Conservation (phyloP, 2,329 filamentous ascomycete species). For the Lasiodiplodia gonubiensis region DNA sequence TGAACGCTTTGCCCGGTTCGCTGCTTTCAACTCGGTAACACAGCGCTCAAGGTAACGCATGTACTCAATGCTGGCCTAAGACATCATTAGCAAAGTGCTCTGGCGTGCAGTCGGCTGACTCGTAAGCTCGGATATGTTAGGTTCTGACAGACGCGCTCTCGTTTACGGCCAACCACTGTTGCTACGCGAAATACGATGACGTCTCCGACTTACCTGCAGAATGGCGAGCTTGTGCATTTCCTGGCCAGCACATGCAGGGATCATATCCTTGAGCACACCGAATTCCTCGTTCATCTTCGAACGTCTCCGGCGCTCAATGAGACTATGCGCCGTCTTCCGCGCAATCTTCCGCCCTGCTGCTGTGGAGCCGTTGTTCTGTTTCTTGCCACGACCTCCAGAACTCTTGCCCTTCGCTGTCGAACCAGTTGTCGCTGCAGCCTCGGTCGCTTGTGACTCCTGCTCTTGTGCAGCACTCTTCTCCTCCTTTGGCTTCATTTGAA, state of each 20-base stretch:
- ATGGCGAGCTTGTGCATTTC: constrained; percentile 99
- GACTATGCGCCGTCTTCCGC: constrained; percentile 91
- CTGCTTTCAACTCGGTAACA: constrained; percentile 73
- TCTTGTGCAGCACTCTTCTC: constrained; percentile 37
- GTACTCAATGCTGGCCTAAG: constrained; percentile 92
- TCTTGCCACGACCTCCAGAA: constrained; percentile 60
- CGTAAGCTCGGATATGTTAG: neutral
- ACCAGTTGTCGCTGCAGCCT: constrained; percentile 32
- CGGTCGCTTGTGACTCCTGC: neutral
- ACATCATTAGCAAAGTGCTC: neutral
- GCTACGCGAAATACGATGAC: neutral
- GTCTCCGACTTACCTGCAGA: constrained; percentile 68
- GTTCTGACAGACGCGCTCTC: neutral
- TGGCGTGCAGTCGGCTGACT: neutral
- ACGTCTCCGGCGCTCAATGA: constrained; percentile 86
- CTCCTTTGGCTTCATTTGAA: constrained; percentile 84
- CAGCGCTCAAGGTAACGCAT: constrained; percentile 93
- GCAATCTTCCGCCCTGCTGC: constrained; percentile 93
- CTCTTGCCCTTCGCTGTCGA: constrained; percentile 12
- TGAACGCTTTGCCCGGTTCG: constrained; percentile 10
- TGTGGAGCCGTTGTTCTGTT: constrained; percentile 71
- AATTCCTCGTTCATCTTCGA: constrained; percentile 99
- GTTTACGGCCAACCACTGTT: neutral
- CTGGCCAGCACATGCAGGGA: constrained; percentile 87
- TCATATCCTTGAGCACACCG: constrained; percentile 89